These are phyloP conservation scores for Aspergillus phoenicis DNA, from an alignment of 2,329 filamentous ascomycete species.

Conservation along the genomic window DNA sequence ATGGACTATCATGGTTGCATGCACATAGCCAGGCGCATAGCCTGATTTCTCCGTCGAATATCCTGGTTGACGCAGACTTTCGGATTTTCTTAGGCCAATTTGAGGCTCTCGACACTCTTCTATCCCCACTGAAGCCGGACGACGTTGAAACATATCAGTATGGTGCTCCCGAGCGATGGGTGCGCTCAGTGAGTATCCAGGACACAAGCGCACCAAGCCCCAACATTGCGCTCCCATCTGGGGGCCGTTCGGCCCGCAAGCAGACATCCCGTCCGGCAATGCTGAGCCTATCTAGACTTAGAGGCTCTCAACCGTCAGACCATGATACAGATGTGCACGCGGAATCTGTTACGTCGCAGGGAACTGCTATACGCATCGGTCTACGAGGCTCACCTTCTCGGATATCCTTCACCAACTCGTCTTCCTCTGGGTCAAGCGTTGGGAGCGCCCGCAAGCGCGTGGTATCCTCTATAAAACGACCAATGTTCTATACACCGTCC, in stretches of 20 bases:
- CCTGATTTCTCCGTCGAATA: slow-evolving; percentile 62
- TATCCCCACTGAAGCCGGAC: slow-evolving; percentile 55
- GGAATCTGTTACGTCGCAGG: slow-evolving; percentile 37
- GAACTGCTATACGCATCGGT: slow-evolving; percentile 39
- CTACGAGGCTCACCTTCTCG: slow-evolving; percentile 32
- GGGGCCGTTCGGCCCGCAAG: slow-evolving; percentile 23
- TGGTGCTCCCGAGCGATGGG: slow-evolving; percentile 59
- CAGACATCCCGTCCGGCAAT: slow-evolving; percentile 27
- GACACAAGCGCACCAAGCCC: slow-evolving; percentile 23
- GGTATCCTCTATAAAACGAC: slow-evolving; percentile 27
- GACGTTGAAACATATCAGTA: slow-evolving; percentile 63
- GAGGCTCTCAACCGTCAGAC: slow-evolving; percentile 23
- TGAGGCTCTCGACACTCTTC: slow-evolving; percentile 57
- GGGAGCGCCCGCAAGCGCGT: slow-evolving; percentile 22
- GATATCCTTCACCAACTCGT: slow-evolving; percentile 37
- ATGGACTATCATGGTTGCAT: slow-evolving; percentile 60
- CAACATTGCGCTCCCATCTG: neutral
- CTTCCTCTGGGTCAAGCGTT: slow-evolving; percentile 36
- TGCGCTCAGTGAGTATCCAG: slow-evolving; percentile 40
- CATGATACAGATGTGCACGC: slow-evolving; percentile 28
- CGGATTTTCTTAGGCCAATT: slow-evolving; percentile 61
- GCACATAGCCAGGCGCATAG: slow-evolving; percentile 58
- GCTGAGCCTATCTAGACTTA: slow-evolving; percentile 27
- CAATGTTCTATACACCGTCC: slow-evolving; percentile 38
- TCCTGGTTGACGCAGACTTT: slow-evolving; percentile 60